These are phyloP conservation scores for Colletotrichum falcatum DNA, from an alignment of 2,329 filamentous ascomycete species.

Conservation along the genomic window DNA sequence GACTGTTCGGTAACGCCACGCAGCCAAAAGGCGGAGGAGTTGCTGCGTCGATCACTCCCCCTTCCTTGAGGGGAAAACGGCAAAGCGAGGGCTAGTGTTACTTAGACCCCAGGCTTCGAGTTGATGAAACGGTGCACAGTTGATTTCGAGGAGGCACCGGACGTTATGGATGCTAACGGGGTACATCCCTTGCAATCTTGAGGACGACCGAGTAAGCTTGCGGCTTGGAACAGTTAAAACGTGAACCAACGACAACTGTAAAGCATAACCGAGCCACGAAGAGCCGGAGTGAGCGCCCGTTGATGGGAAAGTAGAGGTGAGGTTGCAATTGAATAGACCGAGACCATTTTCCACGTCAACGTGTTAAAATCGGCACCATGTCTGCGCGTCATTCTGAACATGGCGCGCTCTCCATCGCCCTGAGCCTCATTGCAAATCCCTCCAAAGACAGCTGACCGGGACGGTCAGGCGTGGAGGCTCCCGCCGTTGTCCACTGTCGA, in stretches of 20 bases:
- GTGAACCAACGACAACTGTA: conserved; percentile 23
- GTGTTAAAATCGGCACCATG: neutral
- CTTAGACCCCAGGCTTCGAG: conserved; percentile 31
- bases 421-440: too few species aligned
- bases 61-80: conserved; percentile 11
- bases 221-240: neutral
- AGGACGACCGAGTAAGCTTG: conserved; percentile 18
- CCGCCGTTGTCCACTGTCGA: neutral
- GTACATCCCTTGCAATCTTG: conserved; percentile 5
- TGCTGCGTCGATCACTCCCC: conserved; percentile 26
- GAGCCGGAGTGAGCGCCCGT: neutral
- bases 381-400: conserved; percentile 2
- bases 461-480: neutral
- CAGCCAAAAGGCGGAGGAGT: conserved; percentile 22
- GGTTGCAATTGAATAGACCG: conserved; percentile 18
- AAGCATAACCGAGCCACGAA: conserved; percentile 16
- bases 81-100: conserved; percentile 21
- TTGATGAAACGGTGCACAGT: conserved; percentile 34
- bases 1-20: conserved; percentile 44
- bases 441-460: too few species aligned
- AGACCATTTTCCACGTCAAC: conserved; percentile 12
- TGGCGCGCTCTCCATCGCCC: neutral
- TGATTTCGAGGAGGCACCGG: conserved; percentile 10
- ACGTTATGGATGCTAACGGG: conserved; percentile 4
- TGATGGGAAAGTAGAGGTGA: conserved; percentile 5